A percentile compares a stretch with the other conserved stretches of the same genome.
Conservation (phyloP, 2,329 filamentous ascomycete genomes). For the Rutstroemia sydowiana region DNA sequence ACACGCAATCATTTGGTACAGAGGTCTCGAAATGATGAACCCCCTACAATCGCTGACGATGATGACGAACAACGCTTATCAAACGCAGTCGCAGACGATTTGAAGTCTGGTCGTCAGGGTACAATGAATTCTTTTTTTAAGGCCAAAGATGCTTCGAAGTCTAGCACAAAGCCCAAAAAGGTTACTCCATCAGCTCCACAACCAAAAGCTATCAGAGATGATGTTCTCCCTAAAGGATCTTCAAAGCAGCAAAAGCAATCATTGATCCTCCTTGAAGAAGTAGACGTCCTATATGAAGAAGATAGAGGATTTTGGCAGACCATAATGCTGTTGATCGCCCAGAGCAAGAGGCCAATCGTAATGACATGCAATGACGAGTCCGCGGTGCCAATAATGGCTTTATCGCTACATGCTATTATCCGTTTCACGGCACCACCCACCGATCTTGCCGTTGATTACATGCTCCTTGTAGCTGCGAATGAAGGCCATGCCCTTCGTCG, state of each 20-base stretch:
- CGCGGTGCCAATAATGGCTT: constrained; percentile 64
- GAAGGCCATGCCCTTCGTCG: constrained; percentile 78
- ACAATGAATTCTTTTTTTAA: constrained; percentile 80
- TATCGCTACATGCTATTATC: constrained; percentile 81
- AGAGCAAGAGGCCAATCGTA: constrained; percentile 86
- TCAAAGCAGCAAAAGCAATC: constrained; percentile 71
- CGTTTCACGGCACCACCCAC: constrained; percentile 61
- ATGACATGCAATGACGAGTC: constrained; percentile 92
- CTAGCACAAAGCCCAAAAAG: constrained; percentile 21
- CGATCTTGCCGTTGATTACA: constrained; percentile 67
- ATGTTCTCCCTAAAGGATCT: constrained; percentile 11
- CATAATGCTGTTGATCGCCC: constrained; percentile 65
- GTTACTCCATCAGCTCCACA: constrained; percentile 24
- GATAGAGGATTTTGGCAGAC: constrained; percentile 93
- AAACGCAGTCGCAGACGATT: constrained; percentile 46
- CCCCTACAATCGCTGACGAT: constrained; percentile 28
- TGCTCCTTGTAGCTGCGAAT: constrained; percentile 74
- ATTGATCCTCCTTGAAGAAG: constrained; percentile 87
- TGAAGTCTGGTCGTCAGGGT: constrained; percentile 64
- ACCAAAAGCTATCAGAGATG: constrained; percentile 2
- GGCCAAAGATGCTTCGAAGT: constrained; percentile 34
- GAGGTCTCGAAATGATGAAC: constrained; percentile 32
- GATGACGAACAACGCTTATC: constrained; percentile 29
- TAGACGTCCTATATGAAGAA: constrained; percentile 88
- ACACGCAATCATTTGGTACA: constrained; percentile 87